Conservation (phyloP, 352 stramenopile genomes). For the Phytophthora pseudosyringae region DNA sequence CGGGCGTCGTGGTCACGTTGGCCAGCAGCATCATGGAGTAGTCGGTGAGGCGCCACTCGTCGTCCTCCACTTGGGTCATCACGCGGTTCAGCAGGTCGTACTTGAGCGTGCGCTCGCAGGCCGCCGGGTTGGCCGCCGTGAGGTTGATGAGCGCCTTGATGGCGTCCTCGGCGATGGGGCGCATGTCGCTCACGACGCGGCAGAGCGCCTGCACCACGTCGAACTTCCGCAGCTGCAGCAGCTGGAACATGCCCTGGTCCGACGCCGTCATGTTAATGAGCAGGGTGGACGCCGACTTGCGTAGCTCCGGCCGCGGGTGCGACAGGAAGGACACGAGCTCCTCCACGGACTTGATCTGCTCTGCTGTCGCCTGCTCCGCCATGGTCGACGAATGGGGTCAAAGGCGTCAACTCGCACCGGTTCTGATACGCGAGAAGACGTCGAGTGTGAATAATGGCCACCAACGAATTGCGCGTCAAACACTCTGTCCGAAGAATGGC, state of each 20-base stretch:
- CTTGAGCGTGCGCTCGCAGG: constrained; percentile 78
- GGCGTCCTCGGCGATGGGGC: constrained; percentile 82
- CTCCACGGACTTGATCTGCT: constrained; percentile 77
- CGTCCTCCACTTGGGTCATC: constrained; percentile 86
- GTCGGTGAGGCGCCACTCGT: constrained; percentile 84
- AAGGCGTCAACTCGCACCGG: neutral
- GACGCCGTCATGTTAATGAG: constrained; percentile 86
- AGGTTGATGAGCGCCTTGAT: constrained; percentile 91
- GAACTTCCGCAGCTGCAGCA: constrained; percentile 74
- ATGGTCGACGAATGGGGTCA: constrained; percentile 28
- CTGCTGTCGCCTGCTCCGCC: constrained; percentile 50
- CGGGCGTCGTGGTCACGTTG: constrained; percentile 79
- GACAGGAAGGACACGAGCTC: constrained; percentile 86
- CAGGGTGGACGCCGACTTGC: constrained; percentile 84
- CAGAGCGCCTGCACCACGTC: constrained; percentile 83
- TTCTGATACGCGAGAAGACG: neutral
- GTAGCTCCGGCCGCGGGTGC: constrained; percentile 81
- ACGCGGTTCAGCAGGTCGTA: constrained; percentile 86
- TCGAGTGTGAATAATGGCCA: constrained; percentile 33
- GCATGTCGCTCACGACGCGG: constrained; percentile 84
- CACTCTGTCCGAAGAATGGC: constrained; percentile 23
- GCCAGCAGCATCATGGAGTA: constrained; percentile 90
- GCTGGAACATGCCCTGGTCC: constrained; percentile 78
- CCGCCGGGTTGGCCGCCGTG: constrained; percentile 69
- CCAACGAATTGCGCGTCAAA: constrained; percentile 38